A percentile compares a stretch with the other conserved stretches of the same genome.
Evolutionary conservation across 1,139 yeast species (phyloP).

Genomic region (Suhomyces yuchorum): DNA sequence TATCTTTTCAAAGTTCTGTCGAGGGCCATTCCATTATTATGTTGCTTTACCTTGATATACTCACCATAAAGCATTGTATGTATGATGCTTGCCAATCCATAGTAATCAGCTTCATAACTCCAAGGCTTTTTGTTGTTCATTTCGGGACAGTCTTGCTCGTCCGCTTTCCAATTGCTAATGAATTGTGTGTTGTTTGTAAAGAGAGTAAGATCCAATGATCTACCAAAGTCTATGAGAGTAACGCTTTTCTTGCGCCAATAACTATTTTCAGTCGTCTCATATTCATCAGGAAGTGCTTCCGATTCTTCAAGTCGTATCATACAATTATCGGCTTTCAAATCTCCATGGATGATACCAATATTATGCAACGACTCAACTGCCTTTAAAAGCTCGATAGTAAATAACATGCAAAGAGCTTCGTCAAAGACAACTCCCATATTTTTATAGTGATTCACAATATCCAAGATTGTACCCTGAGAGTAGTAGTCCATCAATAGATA

Average conservation of each 20-base stretch:
- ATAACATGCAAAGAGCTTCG: slow-evolving; percentile 64
- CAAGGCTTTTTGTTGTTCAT: slow-evolving; percentile 66
- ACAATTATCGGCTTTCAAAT: slow-evolving; percentile 83
- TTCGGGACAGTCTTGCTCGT: slow-evolving; percentile 76
- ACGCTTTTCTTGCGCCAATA: slow-evolving; percentile 63
- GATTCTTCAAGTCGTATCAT: slow-evolving; percentile 58
- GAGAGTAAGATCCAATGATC: slow-evolving; percentile 71
- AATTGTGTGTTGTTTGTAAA: slow-evolving; percentile 55
- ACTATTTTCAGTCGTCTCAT: slow-evolving; percentile 32
- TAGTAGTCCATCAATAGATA: slow-evolving; percentile 70
- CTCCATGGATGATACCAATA: slow-evolving; percentile 78
- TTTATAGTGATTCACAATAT: slow-evolving; percentile 58
- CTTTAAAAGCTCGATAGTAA: slow-evolving; percentile 64
- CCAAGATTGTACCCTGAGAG: slow-evolving; percentile 74
- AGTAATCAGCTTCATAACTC: slow-evolving; percentile 84
- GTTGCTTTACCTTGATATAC: slow-evolving; percentile 49
- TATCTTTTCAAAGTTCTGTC: slow-evolving; percentile 61
- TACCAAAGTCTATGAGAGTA: slow-evolving; percentile 78
- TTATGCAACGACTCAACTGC: slow-evolving; percentile 64
- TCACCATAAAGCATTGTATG: slow-evolving; percentile 74
- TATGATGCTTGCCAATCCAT: slow-evolving; percentile 75
- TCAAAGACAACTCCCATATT: slow-evolving; percentile 43
- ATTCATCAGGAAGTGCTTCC: slow-evolving; percentile 26
- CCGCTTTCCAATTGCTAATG: slow-evolving; percentile 62
- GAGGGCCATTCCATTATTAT: slow-evolving; percentile 36